Evolutionary conservation across 441 rosid species (phyloP).

Genomic region (Jatropha podagrica): DNA sequence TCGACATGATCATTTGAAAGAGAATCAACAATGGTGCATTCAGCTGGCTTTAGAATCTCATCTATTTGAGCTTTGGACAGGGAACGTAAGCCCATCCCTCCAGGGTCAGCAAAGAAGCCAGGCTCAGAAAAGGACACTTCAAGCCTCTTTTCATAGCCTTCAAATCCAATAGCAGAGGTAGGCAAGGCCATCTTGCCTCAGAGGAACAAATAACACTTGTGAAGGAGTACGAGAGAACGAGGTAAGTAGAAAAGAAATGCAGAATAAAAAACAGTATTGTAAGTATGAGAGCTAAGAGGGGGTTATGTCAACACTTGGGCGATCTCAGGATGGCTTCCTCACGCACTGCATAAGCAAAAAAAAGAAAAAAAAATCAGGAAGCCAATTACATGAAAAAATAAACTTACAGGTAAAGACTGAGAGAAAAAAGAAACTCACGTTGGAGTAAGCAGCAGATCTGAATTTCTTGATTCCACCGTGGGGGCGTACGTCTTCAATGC

Average conservation of each 20-base stretch:
- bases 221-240: conserved; percentile 23
- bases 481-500: conserved; percentile 85
- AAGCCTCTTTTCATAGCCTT: conserved; percentile 84
- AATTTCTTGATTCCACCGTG: conserved; percentile 83
- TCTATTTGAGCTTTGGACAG: conserved; percentile 60
- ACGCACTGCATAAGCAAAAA: conserved; percentile 56
- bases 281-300: neutral
- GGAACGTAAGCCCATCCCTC: conserved; percentile 54
- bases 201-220: conserved; percentile 17
- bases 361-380: neutral
- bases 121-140: conserved; percentile 50
- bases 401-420: neutral
- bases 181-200: conserved; percentile 46
- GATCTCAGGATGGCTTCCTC: conserved; percentile 81
- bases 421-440: conserved; percentile 41
- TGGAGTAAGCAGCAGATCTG: conserved; percentile 86
- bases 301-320: conserved; percentile 7
- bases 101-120: conserved; percentile 54
- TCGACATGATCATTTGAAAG: conserved; percentile 57
- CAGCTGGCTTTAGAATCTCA: conserved; percentile 65
- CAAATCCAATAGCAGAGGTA: conserved; percentile 62
- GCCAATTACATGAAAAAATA: neutral
- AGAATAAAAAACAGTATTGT: neutral
- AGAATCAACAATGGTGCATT: conserved; percentile 75
- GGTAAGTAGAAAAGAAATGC: conserved; percentile 24